Base-by-base conservation (phyloP, 2,329 filamentous ascomycete genomes). In the Fusarium sp. region DNA sequence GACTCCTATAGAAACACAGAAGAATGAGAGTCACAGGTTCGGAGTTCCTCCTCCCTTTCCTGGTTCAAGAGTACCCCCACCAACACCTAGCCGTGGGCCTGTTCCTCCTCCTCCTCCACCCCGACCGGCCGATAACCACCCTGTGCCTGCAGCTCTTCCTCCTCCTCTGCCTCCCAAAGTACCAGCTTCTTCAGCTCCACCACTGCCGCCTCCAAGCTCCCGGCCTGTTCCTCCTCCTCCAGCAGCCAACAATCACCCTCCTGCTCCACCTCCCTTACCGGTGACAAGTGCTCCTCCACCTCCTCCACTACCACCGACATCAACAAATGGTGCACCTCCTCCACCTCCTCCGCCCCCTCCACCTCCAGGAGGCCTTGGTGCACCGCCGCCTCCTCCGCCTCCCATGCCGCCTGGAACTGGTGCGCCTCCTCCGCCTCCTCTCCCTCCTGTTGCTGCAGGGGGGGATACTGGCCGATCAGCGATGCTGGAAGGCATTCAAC, bases 11-110 rank as follows among this genome's bases (percentile, higher is more conserved):
- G 93, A 95, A 44, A 44, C 58, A 18, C 65, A 71, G 32, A 85
- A 86, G 18, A 87, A 89, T 62, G 86, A 87, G 26, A 76, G 80
- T 9, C 87, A 89, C 60, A 92, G 87, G 74, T 95, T 94, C 78
- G 90, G 89, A 39, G 94, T 97, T 11, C 94, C 95, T 62, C 95
- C 95, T 12, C 90, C 94, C 6, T 97, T 97, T 78, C 79, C 88
- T 55, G 92, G 93, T 51, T 90, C 92, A 77, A 89, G 89, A 48
- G 86, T 86, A n/a, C 92, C 93, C 44, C 93, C 94, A n/a, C 91
- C 93, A 56, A 92, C 94, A 30, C 93, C 93, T 42, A 91, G 88
- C 80, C 90, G 93, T 74, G 90, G 89, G 36, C 86, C 91, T 42
- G 90, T 92, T 24, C 94, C 94, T 70, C 93, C 93, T 38, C 92